A percentile compares a stretch with the other conserved stretches of the same genome.
phyloP scores from a whole-genome alignment of 345 rosid genomes.

The Euphorbia lathyris region DNA sequence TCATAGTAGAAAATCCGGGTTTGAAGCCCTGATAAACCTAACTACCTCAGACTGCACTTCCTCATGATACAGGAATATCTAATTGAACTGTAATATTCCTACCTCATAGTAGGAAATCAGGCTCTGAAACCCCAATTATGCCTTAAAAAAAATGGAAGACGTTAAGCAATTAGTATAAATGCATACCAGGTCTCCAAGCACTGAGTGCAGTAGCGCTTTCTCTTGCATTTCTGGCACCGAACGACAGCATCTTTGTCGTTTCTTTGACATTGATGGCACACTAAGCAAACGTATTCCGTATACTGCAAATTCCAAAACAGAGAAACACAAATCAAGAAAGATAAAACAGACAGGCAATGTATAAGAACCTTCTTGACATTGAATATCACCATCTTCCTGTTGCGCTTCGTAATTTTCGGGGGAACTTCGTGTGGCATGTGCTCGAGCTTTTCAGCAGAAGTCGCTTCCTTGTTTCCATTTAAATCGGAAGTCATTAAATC shows the following conservation, averaged over 20 bases:
- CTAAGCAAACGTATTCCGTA: conserved; percentile 17
- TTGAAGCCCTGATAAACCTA: no score
- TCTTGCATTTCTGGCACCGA: conserved; percentile 39
- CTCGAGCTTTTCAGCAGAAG: no score
- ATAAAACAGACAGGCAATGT: neutral
- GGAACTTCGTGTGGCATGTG: no score
- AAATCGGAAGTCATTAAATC: no score
- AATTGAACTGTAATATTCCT: no score
- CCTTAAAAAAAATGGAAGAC: neutral
- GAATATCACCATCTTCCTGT: neutral
- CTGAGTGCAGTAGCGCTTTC: conserved; percentile 48
- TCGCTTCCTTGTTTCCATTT: no score
- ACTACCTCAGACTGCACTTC: neutral
- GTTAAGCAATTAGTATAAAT: neutral
- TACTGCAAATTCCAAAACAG: conserved; percentile 15
- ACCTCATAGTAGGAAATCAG: no score
- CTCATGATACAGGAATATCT: neutral
- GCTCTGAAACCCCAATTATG: no score
- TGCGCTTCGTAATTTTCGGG: neutral
- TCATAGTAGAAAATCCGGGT: no score
- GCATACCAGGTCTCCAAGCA: conserved; percentile 46
- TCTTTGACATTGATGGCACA: conserved; percentile 68
- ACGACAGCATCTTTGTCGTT: conserved; percentile 48
- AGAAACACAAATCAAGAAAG: neutral
- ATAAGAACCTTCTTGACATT: neutral